Percentiles rank a stretch among this genome's conserved stretches.
Conservation (phyloP, 2,329 filamentous ascomycete genomes). For the Paramyrothecium roridum region DNA sequence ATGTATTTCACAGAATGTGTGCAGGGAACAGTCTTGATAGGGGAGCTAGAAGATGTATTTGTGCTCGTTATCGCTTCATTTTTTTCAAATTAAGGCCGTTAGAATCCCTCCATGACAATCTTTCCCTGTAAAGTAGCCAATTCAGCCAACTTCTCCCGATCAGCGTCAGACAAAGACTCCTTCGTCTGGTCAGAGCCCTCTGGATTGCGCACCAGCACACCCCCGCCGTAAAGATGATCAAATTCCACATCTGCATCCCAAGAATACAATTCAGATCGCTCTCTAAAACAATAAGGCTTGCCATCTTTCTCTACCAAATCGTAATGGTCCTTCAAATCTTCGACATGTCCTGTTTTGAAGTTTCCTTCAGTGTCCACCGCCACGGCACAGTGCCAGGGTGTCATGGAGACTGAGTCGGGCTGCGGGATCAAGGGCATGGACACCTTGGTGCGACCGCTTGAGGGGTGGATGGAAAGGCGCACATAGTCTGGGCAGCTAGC, state of each 20-base stretch:
- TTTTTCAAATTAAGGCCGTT: neutral
- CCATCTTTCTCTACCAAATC: slow-evolving; percentile 3
- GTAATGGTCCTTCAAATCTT: neutral
- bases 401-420: slow-evolving; percentile 6
- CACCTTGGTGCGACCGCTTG: slow-evolving; percentile 7
- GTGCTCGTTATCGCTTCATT: too few relatives aligned
- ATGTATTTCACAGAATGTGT: too few relatives aligned
- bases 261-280: slow-evolving; percentile 1
- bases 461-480: slow-evolving; percentile 8
- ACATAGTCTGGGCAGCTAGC: slow-evolving; percentile 4
- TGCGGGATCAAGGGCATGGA: slow-evolving; percentile 9
- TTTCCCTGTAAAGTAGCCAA: neutral
- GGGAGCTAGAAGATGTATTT: too few relatives aligned
- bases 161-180: slow-evolving; percentile 2
- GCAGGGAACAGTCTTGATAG: too few relatives aligned
- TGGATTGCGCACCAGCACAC: slow-evolving; percentile 1
- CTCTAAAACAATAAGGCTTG: slow-evolving; percentile 3
- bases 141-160: slow-evolving; percentile 1
- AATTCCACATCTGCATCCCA: slow-evolving; percentile 4
- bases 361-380: slow-evolving; percentile 7
- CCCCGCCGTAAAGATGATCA: slow-evolving; percentile 2
- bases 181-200: neutral
- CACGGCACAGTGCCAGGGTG: slow-evolving; percentile 10
- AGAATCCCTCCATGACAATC: slow-evolving; percentile 1
- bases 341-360: slow-evolving; percentile 5